Conservation (phyloP, 306 rosid genomes). For the Malus asiatica region DNA sequence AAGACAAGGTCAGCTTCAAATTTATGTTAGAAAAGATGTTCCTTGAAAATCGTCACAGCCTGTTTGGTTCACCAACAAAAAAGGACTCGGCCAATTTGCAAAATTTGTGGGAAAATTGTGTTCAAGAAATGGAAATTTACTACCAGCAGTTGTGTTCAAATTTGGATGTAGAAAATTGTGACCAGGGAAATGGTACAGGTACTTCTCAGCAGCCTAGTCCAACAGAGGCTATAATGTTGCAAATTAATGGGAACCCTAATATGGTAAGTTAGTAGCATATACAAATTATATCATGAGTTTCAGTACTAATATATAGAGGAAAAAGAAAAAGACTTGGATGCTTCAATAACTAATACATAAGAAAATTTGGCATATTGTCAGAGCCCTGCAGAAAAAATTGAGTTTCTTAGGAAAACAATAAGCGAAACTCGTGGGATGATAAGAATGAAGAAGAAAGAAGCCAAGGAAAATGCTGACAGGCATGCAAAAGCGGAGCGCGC, state of each 20-base stretch:
- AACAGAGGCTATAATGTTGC: constrained; percentile 34
- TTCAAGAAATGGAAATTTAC: constrained; percentile 53
- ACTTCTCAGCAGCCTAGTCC: constrained; percentile 25
- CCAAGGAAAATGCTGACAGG: constrained; percentile 35
- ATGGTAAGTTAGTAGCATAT: constrained; percentile 34
- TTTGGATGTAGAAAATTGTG: constrained; percentile 32
- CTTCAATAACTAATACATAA: neutral
- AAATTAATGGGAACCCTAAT: constrained; percentile 24
- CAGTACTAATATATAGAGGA: neutral
- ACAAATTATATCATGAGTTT: neutral
- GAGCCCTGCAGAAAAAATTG: constrained; percentile 40
- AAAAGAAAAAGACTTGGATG: neutral
- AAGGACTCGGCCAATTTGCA: constrained; percentile 25
- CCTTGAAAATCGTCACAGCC: constrained; percentile 27
- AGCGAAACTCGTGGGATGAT: constrained; percentile 37
- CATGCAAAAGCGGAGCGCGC: constrained; percentile 66
- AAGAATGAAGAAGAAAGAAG: constrained; percentile 46
- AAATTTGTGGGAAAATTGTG: constrained; percentile 54
- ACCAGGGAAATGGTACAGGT: constrained; percentile 20
- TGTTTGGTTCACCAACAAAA: constrained; percentile 30
- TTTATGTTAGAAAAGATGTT: constrained; percentile 48
- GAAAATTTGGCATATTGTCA: constrained; percentile 13
- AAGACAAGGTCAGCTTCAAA: constrained; percentile 36
- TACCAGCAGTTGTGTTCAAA: constrained; percentile 39
- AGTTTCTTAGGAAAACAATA: constrained; percentile 28